phyloP scores from a whole-genome alignment of 2,329 filamentous ascomycete species.

The Fusarium acutatum region DNA sequence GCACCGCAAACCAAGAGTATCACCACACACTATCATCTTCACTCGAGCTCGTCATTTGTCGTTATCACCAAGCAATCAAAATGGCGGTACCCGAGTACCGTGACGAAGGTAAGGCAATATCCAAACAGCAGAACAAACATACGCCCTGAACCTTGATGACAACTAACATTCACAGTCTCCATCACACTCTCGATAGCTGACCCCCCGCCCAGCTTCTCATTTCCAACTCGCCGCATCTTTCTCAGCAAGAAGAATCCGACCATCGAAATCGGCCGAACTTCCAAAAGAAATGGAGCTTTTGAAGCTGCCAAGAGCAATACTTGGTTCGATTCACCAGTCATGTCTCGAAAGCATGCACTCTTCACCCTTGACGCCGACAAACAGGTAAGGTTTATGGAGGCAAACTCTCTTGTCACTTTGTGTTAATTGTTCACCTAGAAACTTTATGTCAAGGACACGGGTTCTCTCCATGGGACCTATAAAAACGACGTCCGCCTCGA shows the following conservation, averaged over 20 bases:
- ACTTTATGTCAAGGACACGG: constrained; percentile 55
- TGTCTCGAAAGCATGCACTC: constrained; percentile 74
- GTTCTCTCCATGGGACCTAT: constrained; percentile 64
- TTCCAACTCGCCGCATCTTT: constrained; percentile 42
- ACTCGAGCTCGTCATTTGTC: background rate
- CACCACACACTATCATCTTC: background rate
- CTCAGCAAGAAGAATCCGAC: constrained; percentile 44
- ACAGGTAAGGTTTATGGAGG: constrained; percentile 50
- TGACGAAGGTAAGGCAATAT: constrained; percentile 35
- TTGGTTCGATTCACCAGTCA: constrained; percentile 76
- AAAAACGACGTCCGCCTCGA: constrained; percentile 47
- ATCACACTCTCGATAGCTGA: constrained; percentile 43
- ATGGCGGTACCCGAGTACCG: constrained; percentile 40
- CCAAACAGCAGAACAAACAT: background rate
- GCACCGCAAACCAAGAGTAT: background rate
- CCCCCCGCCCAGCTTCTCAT: constrained; percentile 25
- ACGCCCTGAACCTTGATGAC: background rate
- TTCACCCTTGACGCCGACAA: constrained; percentile 54
- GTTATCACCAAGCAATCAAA: background rate
- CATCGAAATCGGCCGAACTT: constrained; percentile 55
- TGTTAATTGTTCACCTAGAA: constrained; percentile 47
- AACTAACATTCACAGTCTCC: constrained; percentile 42
- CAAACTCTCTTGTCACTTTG: background rate
- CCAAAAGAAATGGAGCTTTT: constrained; percentile 48
- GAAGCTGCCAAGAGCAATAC: constrained; percentile 61